A percentile compares a stretch with the other conserved stretches of the same genome.
phyloP scores from a whole-genome alignment of 352 stramenopile species.

The Pythium monospermum region DNA sequence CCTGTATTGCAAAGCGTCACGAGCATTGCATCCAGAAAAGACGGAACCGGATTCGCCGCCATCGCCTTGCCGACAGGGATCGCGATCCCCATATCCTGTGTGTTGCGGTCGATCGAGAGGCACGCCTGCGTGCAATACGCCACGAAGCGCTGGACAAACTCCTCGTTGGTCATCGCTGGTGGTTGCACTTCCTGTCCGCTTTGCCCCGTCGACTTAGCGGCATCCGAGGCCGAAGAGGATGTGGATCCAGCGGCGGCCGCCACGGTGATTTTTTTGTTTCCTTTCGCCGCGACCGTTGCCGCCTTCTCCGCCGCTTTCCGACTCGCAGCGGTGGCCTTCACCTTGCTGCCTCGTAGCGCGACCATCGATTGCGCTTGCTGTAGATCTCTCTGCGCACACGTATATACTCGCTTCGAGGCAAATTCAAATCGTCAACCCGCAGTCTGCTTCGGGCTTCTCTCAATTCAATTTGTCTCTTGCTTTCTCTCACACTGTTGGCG shows the following conservation, averaged over 20 bases:
- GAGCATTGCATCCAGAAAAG: slow-evolving; percentile 46
- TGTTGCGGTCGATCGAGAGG: slow-evolving; percentile 24
- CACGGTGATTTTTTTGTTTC: not conserved
- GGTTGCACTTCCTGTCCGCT: slow-evolving; percentile 18
- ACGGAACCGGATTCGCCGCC: slow-evolving; percentile 13
- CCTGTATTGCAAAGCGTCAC: slow-evolving; percentile 38
- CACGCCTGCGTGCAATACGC: slow-evolving; percentile 42
- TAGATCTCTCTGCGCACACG: too few species aligned
- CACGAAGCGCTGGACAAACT: slow-evolving; percentile 33
- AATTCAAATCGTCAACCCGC: not conserved
- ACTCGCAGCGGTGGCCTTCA: slow-evolving; percentile 50
- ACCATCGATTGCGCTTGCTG: too few species aligned
- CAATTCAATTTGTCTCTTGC: not conserved
- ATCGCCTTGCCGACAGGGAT: not conserved
- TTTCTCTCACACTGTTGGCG: slow-evolving; percentile 7
- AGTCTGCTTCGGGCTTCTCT: not conserved
- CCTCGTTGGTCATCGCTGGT: slow-evolving; percentile 24
- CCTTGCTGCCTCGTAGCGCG: slow-evolving; percentile 67
- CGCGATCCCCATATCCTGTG: not conserved
- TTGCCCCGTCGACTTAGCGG: too few species aligned
- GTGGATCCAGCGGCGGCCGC: not conserved
- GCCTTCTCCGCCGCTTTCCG: slow-evolving; percentile 45
- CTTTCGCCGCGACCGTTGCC: slow-evolving; percentile 18
- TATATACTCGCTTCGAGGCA: too few species aligned
- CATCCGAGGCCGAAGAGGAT: not conserved